These are phyloP conservation scores for Epichloe gansuensis DNA, from an alignment of 2,329 filamentous ascomycete species.

Conservation along the genomic window DNA sequence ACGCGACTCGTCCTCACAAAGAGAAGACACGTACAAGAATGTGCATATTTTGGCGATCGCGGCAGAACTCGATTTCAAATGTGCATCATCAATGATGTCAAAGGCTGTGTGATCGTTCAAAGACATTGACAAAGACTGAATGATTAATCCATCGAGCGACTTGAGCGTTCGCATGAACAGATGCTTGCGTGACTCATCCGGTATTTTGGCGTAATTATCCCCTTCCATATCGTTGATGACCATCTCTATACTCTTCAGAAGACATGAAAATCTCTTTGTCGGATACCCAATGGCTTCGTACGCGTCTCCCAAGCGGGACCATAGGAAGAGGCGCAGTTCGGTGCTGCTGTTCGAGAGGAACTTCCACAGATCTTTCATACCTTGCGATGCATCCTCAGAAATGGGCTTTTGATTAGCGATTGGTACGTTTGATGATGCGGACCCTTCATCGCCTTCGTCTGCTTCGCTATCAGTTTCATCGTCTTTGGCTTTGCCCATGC, in stretches of 20 bases:
- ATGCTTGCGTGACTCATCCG: conserved; percentile 53
- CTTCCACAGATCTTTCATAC: conserved; percentile 66
- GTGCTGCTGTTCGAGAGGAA: conserved; percentile 75
- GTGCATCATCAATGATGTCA: conserved; percentile 72
- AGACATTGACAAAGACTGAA: conserved; percentile 56
- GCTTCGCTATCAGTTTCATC: background rate
- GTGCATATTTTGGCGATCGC: conserved; percentile 60
- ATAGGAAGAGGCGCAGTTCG: conserved; percentile 74
- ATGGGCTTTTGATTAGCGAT: conserved; percentile 25
- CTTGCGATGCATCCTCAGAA: conserved; percentile 39
- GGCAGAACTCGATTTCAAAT: conserved; percentile 60
- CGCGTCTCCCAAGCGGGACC: conserved; percentile 81
- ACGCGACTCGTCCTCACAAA: conserved; percentile 78
- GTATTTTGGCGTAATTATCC: conserved; percentile 50
- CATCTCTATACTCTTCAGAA: conserved; percentile 74
- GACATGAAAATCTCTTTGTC: conserved; percentile 81
- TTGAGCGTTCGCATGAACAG: conserved; percentile 66
- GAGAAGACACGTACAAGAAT: conserved; percentile 64
- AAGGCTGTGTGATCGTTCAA: conserved; percentile 59
- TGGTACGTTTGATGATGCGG: conserved; percentile 3
- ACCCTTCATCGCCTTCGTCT: background rate
- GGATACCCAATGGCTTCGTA: conserved; percentile 75
- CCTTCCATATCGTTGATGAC: conserved; percentile 51
- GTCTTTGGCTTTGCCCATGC: background rate
- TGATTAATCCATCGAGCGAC: conserved; percentile 64